Base-by-base conservation (phyloP, 805 yeast species). In the Starmerella asiatica region DNA sequence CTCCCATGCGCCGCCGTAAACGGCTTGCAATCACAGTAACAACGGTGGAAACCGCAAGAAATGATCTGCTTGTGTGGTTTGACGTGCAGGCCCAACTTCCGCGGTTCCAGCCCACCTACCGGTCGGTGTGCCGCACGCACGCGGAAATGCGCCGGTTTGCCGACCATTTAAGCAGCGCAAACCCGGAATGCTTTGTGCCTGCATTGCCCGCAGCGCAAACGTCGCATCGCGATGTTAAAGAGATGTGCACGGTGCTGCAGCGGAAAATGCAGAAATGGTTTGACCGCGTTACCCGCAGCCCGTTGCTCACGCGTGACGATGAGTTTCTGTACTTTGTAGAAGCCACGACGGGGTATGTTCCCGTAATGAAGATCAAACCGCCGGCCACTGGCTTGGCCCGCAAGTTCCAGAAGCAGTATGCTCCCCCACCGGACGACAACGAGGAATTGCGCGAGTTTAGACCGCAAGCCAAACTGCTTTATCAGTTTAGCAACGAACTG, bases 131-230 rank as follows among this genome's bases (percentile, higher is more conserved):
- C 49, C 71, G 96, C 43, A 77, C 94, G 0, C 79, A 75, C 55
- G 69, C 70, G 43, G 98, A 91, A 57, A 67, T 85, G 48, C 72
- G 71, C 24, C 72, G 75, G 44, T 73, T 91, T 52, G 82, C 81
- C 59, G 75, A 74, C 48, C 88, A 80, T 55, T 62, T 91, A 46
- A 75, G 76, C 41, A 75, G 76, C 17, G 81, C 93, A 29, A 79
- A 85, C 53, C 77, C 88, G 24, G 97, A 91, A 57, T 86, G 91
- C 40, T 85, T 88, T 60, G 85, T 91, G 3, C 96, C 97, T 0
- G 76, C 93, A 5, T 64, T 91, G 31, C 96, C 97, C 0, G 63
- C 67, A 17, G 65, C 91, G 1, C 69, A 65, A 5, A 79, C 94
- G 1, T 70, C 85, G 16, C 86, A 76, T 54, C 93, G 94, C 20